Evolutionary conservation across 2,329 filamentous ascomycete species (phyloP).

Genomic region (Aspergillus vadensis): DNA sequence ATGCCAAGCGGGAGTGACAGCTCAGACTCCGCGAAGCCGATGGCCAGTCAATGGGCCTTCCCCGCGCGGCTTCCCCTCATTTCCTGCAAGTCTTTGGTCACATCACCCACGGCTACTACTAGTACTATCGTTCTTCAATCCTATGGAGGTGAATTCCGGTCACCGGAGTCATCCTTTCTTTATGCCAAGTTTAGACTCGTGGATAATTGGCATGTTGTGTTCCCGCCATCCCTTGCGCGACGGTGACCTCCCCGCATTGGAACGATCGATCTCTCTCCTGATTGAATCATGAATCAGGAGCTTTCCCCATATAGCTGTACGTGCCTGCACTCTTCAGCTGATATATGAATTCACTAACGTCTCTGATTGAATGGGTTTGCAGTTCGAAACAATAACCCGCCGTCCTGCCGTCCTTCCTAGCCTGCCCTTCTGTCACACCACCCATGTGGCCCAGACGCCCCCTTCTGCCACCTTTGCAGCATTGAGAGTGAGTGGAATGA

Average conservation of each 20-base stretch:
- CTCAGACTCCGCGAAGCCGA: background rate
- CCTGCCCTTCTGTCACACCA: background rate
- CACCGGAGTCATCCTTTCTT: slow-evolving; percentile 11
- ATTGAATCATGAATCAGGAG: background rate
- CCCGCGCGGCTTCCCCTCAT: slow-evolving; percentile 18
- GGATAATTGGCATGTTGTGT: slow-evolving; percentile 19
- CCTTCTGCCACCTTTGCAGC: background rate
- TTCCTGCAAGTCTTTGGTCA: slow-evolving; percentile 13
- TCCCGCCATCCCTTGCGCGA: slow-evolving; percentile 11
- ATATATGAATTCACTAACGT: background rate
- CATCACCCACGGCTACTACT: slow-evolving; percentile 12
- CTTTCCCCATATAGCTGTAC: background rate
- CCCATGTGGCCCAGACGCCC: slow-evolving; percentile 3
- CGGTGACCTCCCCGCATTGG: slow-evolving; percentile 14
- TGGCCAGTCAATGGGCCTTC: slow-evolving; percentile 1
- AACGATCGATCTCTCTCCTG: slow-evolving; percentile 6
- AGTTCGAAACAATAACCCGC: background rate
- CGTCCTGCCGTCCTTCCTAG: background rate
- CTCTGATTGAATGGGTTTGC: background rate
- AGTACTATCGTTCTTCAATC: slow-evolving; percentile 14
- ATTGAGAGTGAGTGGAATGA: background rate
- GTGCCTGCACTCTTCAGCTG: background rate
- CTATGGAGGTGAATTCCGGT: slow-evolving; percentile 10
- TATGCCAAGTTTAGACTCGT: slow-evolving; percentile 14
- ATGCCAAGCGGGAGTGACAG: background rate